Conservation (phyloP, 2,329 filamentous ascomycete species). For the Fonsecaea erecta region DNA sequence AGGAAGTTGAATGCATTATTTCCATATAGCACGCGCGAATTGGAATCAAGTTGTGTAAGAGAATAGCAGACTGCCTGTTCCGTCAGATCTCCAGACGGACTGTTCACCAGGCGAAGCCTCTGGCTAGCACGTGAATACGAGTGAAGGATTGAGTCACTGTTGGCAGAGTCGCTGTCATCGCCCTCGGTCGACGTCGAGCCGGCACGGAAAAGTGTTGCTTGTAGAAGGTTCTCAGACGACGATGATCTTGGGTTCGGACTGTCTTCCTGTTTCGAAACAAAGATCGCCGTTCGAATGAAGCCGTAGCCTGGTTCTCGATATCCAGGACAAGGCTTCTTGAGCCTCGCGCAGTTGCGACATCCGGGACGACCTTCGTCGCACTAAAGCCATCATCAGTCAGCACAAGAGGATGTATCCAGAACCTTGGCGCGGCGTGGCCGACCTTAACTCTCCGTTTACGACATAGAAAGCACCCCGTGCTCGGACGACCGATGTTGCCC, state of each 20-base stretch:
- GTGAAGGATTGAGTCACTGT: constrained; percentile 17
- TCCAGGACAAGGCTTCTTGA: constrained; percentile 31
- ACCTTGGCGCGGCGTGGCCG: constrained; percentile 1
- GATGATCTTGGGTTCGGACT: constrained; percentile 1
- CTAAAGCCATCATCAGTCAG: constrained; percentile 19
- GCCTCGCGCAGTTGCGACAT: constrained; percentile 29
- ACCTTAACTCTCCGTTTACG: constrained; percentile 32
- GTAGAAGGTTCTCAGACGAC: constrained; percentile 20
- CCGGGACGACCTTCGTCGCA: constrained; percentile 30
- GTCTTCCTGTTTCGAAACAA: constrained; percentile 10
- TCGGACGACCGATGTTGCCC: constrained; percentile 32
- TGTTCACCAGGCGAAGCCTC: not conserved
- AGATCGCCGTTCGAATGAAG: constrained; percentile 26
- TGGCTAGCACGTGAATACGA: not conserved
- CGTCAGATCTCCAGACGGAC: constrained; percentile 13
- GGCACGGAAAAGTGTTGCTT: not conserved
- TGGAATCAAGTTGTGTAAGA: constrained; percentile 26
- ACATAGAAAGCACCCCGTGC: constrained; percentile 30
- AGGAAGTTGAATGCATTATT: constrained; percentile 26
- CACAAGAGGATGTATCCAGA: not conserved
- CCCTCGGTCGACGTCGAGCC: constrained; percentile 16
- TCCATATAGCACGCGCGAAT: constrained; percentile 28
- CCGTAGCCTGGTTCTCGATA: constrained; percentile 30
- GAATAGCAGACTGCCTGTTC: constrained; percentile 31
- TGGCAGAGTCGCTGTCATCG: constrained; percentile 20